Base-by-base conservation (phyloP, 192 early-diverging fungal species). In the Thoreauomyces humboldtii region DNA sequence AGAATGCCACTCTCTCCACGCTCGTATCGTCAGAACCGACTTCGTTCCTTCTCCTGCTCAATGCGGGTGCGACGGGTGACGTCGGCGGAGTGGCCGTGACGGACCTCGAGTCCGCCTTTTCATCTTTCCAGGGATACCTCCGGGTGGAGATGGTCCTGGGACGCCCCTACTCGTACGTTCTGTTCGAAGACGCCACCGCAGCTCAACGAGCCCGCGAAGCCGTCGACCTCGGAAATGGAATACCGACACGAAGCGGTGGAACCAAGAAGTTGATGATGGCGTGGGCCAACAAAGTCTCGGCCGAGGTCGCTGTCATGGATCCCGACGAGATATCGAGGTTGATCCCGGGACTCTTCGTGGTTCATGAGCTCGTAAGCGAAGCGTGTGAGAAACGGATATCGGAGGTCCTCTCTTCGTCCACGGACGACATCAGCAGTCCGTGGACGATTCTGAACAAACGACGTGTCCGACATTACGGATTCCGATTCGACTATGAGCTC, bases 361-460 rank as follows among this genome's bases (percentile, higher is more conserved):
- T 80, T 7, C 61, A 37, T 0, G 69, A 76, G 34, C 81, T 84
- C 74, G 69, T 81, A 2, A 69, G 38, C 25, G 34, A 38, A 22
- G 63, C 64, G 5, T 73, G 81, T 33, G 78, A 83, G 65, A 36
- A 59, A 22, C 6, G 15, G 1, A 64, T 82, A 9, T 47, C 77
- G 2, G 50, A 32, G 14, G 50, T 24, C 12, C 14, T 11, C 7
- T 9, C 0, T 9, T 32, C 2, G 22, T 25, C 7, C 44, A 47
- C 50, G 73, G 68, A 61, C 19, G n/a, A n/a, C n/a, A n/a, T n/a
- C n/a, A 21, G 15, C 17, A 17, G n/a, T 14, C 44, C 55, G 9
- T 84, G 81, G 81, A 55, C 59, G 33, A 19, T n/a, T 17, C 43
- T 84, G 5, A 72, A 72, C 29, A 64, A 75, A n/a, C 72, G 81